These are phyloP conservation scores for Saccharomyces hybrid DNA, from an alignment of 1,139 yeast genomes.

Conservation along the genomic window DNA sequence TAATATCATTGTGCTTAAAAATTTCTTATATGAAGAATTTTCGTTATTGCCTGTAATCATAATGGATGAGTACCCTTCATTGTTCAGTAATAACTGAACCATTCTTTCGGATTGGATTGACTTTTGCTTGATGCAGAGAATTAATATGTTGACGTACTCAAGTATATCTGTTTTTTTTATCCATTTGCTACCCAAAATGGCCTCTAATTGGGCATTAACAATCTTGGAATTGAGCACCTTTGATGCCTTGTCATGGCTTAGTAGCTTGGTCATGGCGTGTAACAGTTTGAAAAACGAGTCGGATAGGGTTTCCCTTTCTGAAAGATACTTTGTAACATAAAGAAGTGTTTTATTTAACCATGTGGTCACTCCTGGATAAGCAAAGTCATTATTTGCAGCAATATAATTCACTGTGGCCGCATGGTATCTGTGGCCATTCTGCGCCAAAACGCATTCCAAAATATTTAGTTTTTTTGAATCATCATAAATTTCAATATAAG, in stretches of 20 bases:
- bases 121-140: constrained; percentile 35
- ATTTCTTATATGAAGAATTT: constrained; percentile 31
- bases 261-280: constrained; percentile 38
- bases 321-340: constrained; percentile 55
- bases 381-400: constrained; percentile 9
- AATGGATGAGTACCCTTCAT: constrained; percentile 32
- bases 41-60: constrained; percentile 25
- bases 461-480: constrained; percentile 17
- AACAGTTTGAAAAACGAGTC: constrained; percentile 17
- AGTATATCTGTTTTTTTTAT: constrained; percentile 37
- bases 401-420: constrained; percentile 27
- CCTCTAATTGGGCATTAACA: constrained; percentile 64
- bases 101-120: constrained; percentile 45
- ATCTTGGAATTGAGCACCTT: constrained; percentile 39
- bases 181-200: constrained; percentile 48
- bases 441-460: constrained; percentile 23
- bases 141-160: constrained; percentile 38
- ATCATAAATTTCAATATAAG: constrained; percentile 8
- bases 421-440: constrained; percentile 27
- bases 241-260: neutral
- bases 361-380: constrained; percentile 14
- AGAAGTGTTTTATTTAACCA: constrained; percentile 44
- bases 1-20: constrained; percentile 40
- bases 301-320: constrained; percentile 37
- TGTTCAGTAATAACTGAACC: constrained; percentile 58